phyloP scores from a whole-genome alignment of 257 asterid species.

The Penstemon newberryi region DNA sequence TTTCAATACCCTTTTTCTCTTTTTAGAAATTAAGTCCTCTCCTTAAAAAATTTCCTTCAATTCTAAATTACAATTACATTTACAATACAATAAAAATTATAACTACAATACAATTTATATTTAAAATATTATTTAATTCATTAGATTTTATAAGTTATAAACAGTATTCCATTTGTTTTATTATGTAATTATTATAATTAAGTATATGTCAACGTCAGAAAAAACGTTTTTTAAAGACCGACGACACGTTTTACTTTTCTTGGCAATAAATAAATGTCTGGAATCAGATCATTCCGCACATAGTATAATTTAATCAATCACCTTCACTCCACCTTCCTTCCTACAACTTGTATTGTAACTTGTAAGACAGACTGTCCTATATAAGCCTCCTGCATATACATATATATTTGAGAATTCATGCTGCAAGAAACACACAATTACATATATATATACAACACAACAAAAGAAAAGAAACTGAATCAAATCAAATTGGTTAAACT shows the following conservation, averaged over 20 bases:
- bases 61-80: too few relatives aligned
- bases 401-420: neutral
- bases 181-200: too few relatives aligned
- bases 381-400: constrained; percentile 11
- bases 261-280: constrained; percentile 13
- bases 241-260: neutral
- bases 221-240: too few relatives aligned
- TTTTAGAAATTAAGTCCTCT: neutral
- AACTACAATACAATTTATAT: too few relatives aligned
- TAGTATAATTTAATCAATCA: neutral
- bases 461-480: neutral
- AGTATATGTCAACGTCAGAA: too few relatives aligned
- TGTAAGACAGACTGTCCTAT: constrained; percentile 6
- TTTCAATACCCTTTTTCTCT: constrained; percentile 3
- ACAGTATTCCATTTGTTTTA: too few relatives aligned
- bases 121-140: too few relatives aligned
- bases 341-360: constrained; percentile 22
- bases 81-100: too few relatives aligned
- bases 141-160: too few relatives aligned
- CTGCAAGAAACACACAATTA: constrained; percentile 1
- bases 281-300: constrained; percentile 12
- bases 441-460: neutral
- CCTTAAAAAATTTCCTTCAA: neutral
- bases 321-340: constrained; percentile 26
- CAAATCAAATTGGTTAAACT: neutral